A percentile compares a stretch with the other conserved stretches of the same genome.
These are phyloP conservation scores for Macadamia tetraphylla DNA, from an alignment of 164 flowering plant genomes.

Conservation along the genomic window DNA sequence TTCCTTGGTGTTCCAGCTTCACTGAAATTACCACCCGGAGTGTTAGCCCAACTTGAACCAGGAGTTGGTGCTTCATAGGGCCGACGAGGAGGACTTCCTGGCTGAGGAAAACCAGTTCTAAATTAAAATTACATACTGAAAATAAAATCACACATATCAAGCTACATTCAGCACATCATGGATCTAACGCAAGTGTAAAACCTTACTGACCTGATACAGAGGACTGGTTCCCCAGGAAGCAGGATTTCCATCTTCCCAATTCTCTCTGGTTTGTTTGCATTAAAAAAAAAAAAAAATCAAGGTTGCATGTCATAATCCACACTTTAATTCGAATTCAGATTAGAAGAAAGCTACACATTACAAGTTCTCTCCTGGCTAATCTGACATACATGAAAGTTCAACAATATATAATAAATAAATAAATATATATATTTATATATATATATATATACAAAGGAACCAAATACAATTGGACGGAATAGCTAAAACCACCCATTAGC, in stretches of 20 bases:
- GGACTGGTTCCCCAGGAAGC: constrained; percentile 92
- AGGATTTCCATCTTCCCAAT: constrained; percentile 98
- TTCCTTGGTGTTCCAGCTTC: constrained; percentile 98
- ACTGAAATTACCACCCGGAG: constrained; percentile 77
- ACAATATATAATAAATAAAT: too few species aligned
- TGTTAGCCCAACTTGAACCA: constrained; percentile 92
- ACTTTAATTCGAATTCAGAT: neutral
- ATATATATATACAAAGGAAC: too few species aligned
- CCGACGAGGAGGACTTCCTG: constrained; percentile 88
- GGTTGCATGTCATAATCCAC: neutral
- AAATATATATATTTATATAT: too few species aligned
- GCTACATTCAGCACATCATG: neutral
- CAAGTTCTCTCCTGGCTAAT: too few species aligned
- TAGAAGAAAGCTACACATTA: neutral
- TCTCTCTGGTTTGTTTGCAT: constrained; percentile 49
- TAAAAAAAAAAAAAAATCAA: too few species aligned
- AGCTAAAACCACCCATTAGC: too few species aligned
- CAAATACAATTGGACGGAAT: too few species aligned
- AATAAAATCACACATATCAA: neutral
- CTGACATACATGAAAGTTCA: too few species aligned
- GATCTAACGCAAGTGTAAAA: neutral
- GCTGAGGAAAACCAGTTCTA: constrained; percentile 38
- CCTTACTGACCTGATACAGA: constrained; percentile 68
- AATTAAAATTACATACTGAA: neutral
- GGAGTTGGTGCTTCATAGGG: constrained; percentile 97